Evolutionary conservation across 2,329 filamentous ascomycete genomes (phyloP), one percentile per base, ranked within the genome.

Genomic region (Neopestalotiopsis sp.): DNA sequence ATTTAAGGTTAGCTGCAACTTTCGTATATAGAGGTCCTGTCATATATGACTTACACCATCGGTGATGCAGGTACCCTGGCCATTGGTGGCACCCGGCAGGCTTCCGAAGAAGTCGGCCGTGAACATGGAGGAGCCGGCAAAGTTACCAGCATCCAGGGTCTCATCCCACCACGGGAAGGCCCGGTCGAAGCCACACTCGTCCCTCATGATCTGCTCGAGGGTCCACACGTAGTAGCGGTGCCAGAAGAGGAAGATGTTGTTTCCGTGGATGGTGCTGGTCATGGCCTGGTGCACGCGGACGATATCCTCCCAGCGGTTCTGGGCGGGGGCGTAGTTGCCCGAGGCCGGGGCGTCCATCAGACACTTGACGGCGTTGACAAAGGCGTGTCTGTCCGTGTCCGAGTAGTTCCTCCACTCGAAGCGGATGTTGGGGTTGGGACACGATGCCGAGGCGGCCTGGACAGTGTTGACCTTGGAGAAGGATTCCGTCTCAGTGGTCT

Each of bases 101-200:
- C 30, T 72, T n/a, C 77, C 77, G 52, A 79, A 79, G 70, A 77
- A 79, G 62, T 74, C 67, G 45, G 45, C 17, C 14, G 75, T 77
- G 74, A 78, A 79, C 42, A 78, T 68, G 17, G 75, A 75, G 1
- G 77, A 69, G 67, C 72, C 71, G 57, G 71, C 62, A 66, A 78
- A 79, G 60, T 68, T 72, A 24, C 77, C 77, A 60, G 77, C 75
- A 72, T 77, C 77, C 49, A 75, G 75, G 71, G 77, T 78, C 76
- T 79, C 77, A 65, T 79, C 77, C 77, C 77, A 79, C 75, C 76
- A 79, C 38, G 76, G 73, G 71, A 79, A 74, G 17, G 75, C 74
- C 9, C 72, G 42, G 72, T 74, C 69, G 69, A 78, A 78, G 58
- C 75, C 76, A 57, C 77, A 79, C 72, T 78, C 77, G 42, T 77